Base-by-base conservation (phyloP, 306 rosid species). In the Calophaca sinica region DNA sequence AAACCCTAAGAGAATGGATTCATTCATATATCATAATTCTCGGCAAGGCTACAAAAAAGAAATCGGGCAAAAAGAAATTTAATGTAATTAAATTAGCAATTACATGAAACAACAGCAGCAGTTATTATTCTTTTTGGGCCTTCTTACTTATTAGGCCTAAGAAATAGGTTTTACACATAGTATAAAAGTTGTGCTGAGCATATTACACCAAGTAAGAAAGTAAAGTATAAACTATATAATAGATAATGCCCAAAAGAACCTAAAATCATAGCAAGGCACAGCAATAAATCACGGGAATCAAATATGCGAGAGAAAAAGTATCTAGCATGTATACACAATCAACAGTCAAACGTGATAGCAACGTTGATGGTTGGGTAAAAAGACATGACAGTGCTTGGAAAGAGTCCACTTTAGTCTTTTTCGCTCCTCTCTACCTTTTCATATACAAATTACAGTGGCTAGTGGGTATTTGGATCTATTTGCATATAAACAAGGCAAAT, bases 401-500 rank as follows among this genome's bases (percentile, higher is more conserved):
- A 54, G 64, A 36, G 6, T 53, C 50, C 31, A 35, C 53, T 33
- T 13, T 9, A 57, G 12, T 10, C 46, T 0, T 26, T 54, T 54
- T 39, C 41, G 10, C 28, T 46, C 8, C 59, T 68, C 9, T 76
- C 3, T 36, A 41, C 32, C 33, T 49, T 66, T 53, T 60, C 60
- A 59, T 36, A 31, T 14, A 26, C 31, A 72, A 59, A 64, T 61
- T 51, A 55, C 8, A 58, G 45, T 36, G n/a, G 50, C 54, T 12
- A 54, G 54, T 32, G 20, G 61, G 13, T 20, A 68, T 35, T 13
- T 2, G 31, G 51, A 44, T 79, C 41, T 59, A 51, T 66, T 59
- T 54, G 4, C 76, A 44, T 62, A 20, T 26, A 67, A 76, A 76
- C 52, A 70, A 53, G 29, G 63, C 9, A 29, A 74, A 64, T 53